Percentiles rank a stretch among this genome's conserved stretches.
These are phyloP conservation scores for Alternaria triticimaculans DNA, from an alignment of 2,329 filamentous ascomycete genomes.

Conservation along the genomic window DNA sequence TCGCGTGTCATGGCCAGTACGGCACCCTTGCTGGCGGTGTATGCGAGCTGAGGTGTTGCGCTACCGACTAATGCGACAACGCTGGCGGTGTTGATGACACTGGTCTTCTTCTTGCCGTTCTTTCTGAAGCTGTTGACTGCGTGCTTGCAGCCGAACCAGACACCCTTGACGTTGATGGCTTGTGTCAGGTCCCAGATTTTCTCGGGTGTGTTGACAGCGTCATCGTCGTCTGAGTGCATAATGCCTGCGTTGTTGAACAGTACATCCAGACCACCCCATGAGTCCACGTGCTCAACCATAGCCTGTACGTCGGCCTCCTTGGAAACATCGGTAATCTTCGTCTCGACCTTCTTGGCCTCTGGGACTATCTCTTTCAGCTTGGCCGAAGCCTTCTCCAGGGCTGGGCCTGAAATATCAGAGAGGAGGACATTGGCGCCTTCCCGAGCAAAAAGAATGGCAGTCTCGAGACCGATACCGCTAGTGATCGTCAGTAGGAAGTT, in stretches of 20 bases:
- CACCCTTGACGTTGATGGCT: conserved; percentile 94
- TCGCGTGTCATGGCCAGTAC: conserved; percentile 90
- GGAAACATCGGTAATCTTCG: conserved; percentile 76
- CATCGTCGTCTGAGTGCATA: conserved; percentile 77
- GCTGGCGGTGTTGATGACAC: conserved; percentile 91
- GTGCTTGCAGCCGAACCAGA: conserved; percentile 97
- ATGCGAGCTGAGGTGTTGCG: conserved; percentile 87
- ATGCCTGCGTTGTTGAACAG: conserved; percentile 99
- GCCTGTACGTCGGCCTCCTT: conserved; percentile 80
- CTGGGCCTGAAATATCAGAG: conserved; percentile 81
- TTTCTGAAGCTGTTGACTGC: conserved; percentile 81
- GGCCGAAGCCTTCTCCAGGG: conserved; percentile 75
- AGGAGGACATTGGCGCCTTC: conserved; percentile 88
- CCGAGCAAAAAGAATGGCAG: conserved; percentile 83
- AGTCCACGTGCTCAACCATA: conserved; percentile 75
- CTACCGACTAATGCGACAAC: conserved; percentile 87
- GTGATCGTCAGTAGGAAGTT: conserved; percentile 22
- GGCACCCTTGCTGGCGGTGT: conserved; percentile 92
- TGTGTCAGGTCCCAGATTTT: conserved; percentile 94
- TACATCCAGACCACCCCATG: conserved; percentile 86
- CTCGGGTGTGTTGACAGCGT: conserved; percentile 81
- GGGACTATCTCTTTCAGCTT: conserved; percentile 79
- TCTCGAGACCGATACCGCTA: conserved; percentile 93
- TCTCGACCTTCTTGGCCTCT: conserved; percentile 64
- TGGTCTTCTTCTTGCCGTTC: conserved; percentile 78